phyloP scores from a whole-genome alignment of 495 filamentous ascomycete genomes.

The Hyaloscypha finlandica region DNA sequence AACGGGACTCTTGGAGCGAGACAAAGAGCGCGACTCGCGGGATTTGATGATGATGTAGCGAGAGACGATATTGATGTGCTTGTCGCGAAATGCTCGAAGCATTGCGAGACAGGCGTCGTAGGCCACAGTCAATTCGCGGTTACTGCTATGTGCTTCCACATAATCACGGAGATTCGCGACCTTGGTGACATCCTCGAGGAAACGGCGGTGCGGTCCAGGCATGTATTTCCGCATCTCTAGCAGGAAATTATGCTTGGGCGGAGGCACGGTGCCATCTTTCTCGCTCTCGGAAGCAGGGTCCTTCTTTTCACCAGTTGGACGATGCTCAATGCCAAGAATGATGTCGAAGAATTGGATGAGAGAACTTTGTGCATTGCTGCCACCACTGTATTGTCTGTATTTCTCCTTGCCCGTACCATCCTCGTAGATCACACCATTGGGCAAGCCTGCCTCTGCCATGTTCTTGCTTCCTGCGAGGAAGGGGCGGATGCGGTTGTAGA shows the following conservation, averaged over 20 bases:
- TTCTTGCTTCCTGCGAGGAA: conserved; percentile 96
- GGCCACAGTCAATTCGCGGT: conserved; percentile 70
- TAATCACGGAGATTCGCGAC: conserved; percentile 90
- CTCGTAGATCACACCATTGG: conserved; percentile 85
- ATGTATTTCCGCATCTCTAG: conserved; percentile 96
- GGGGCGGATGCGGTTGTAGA: conserved; percentile 90
- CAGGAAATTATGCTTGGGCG: conserved; percentile 84
- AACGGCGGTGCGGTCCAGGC: conserved; percentile 89
- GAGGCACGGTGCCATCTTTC: conserved; percentile 52
- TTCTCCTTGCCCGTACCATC: conserved; percentile 63
- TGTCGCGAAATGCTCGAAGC: conserved; percentile 86
- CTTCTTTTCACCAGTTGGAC: conserved; percentile 77
- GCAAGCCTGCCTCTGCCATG: conserved; percentile 90
- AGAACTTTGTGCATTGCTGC: conserved; percentile 94
- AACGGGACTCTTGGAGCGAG: conserved; percentile 40
- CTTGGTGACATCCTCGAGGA: conserved; percentile 74
- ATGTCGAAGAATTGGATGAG: conserved; percentile 95
- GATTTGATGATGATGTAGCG: conserved; percentile 89
- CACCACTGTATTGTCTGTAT: conserved; percentile 82
- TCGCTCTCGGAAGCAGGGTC: conserved; percentile 47
- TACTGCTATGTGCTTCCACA: conserved; percentile 63
- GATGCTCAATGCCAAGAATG: conserved; percentile 86
- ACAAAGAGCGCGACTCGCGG: conserved; percentile 51
- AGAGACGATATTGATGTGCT: conserved; percentile 94
- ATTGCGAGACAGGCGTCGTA: conserved; percentile 92